Evolutionary conservation across 768 basidiomycete genomes (phyloP), one percentile per base, ranked within the genome.

Genomic region (Cytidiella melzeri): DNA sequence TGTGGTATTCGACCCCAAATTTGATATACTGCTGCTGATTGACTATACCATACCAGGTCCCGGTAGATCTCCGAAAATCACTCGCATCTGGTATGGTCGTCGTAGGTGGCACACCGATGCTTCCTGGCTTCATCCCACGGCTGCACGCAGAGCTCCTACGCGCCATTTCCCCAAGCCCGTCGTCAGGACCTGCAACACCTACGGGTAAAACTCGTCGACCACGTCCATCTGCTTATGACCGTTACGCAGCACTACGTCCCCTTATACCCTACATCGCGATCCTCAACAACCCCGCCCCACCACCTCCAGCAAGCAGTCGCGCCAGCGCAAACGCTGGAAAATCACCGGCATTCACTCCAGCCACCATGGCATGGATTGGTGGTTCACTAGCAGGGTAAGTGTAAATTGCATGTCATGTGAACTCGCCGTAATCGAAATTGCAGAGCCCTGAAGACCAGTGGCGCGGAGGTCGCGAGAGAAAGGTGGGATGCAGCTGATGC

Each of bases 121-220:
- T 98, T 7, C 92, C 94, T 1, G 92, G 92, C 0, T 95, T 97
- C 66, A 89, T 95, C 39, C 83, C 88, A 4, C 83, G 96, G 5
- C 73, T 97, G n/a, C 85, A 90, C 25, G 66, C 74, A 1, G 86
- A 94, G 60, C 74, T 97, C 24, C 56, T 92, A 12, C 79, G 79
- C 2, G 75, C 77, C 5, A 72, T 92, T 21, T 67, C 71, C 4
- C 64, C 74, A 2, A 62, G 73, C 5, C 68, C 73, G 2, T 49
- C 64, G 11, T 47, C 65, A 10, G 28, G 64, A 5, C 59, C 67
- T 2, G 47, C 69, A 2, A 67, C 67, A 21, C 67, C 69, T 1
- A 64, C 69, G 9, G 62, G 64, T 20, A 69, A 68, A 39, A 66
- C 69, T 3, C 68, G 68, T 20, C 64, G 64, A 53, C 65, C 71